Conservation (phyloP, 2,329 filamentous ascomycete species). For the Cytospora piceicola region DNA sequence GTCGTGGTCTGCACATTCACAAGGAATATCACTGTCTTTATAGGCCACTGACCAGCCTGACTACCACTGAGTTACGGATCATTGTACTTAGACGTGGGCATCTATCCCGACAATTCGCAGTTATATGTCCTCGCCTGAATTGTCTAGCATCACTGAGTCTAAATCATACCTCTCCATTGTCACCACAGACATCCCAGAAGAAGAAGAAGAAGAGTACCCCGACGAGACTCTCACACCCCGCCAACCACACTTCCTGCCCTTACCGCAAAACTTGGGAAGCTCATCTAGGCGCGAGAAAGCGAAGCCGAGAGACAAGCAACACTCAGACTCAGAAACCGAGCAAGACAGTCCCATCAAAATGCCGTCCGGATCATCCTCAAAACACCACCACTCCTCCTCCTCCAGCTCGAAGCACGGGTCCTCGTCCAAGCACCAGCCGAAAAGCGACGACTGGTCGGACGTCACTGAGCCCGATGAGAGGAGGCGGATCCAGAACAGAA, state of each 20-base stretch:
- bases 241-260: constrained; percentile 11
- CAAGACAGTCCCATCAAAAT: constrained; percentile 35
- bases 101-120: background rate
- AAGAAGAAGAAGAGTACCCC: constrained; percentile 2
- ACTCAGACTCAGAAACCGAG: constrained; percentile 40
- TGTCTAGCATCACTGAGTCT: constrained; percentile 21
- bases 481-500: constrained; percentile 74
- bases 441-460: constrained; percentile 68
- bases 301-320: background rate
- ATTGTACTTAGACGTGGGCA: background rate
- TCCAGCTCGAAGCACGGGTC: constrained; percentile 32
- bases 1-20: constrained; percentile 3
- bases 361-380: constrained; percentile 39
- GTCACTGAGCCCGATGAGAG: constrained; percentile 72
- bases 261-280: constrained; percentile 1
- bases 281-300: background rate
- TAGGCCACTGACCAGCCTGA: constrained; percentile 6
- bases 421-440: constrained; percentile 44
- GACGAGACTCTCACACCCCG: constrained; percentile 24
- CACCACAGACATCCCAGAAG: background rate
- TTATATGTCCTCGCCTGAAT: constrained; percentile 28
- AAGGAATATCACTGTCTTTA: constrained; percentile 1
- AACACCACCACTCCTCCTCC: constrained; percentile 36
- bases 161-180: constrained; percentile 19
- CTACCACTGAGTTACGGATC: background rate